Conservation (phyloP, 306 rosid genomes). For the Ziziphus jujuba region DNA sequence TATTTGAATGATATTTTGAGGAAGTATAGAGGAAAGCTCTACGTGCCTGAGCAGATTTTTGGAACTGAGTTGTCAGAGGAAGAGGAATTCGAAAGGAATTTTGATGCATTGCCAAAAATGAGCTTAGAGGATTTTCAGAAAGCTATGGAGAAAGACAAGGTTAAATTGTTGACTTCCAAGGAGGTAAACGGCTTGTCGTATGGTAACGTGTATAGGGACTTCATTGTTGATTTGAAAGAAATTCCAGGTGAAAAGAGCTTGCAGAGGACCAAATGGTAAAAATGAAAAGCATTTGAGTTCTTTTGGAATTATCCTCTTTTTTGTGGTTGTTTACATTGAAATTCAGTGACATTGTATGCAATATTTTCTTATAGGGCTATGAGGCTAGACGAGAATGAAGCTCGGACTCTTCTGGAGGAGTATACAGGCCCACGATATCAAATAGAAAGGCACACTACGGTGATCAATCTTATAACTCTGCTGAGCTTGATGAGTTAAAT, state of each 20-base stretch:
- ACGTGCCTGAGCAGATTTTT: constrained; percentile 92
- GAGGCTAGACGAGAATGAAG: constrained; percentile 52
- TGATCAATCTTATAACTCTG: constrained; percentile 40
- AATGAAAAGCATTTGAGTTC: constrained; percentile 21
- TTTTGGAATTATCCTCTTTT: constrained; percentile 11
- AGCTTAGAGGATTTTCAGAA: constrained; percentile 65
- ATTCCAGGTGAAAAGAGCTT: constrained; percentile 83
- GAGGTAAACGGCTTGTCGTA: constrained; percentile 34
- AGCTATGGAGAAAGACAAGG: constrained; percentile 60
- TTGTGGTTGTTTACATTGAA: constrained; percentile 13
- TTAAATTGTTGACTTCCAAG: constrained; percentile 66
- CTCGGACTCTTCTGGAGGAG: constrained; percentile 60
- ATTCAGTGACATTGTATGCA: constrained; percentile 6
- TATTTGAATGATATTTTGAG: constrained; percentile 77
- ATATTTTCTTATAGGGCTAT: constrained; percentile 58
- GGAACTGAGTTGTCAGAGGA: constrained; percentile 62
- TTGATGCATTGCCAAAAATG: constrained; percentile 66
- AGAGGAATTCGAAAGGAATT: constrained; percentile 56
- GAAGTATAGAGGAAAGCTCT: constrained; percentile 86
- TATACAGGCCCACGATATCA: constrained; percentile 77
- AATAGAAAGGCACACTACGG: constrained; percentile 71
- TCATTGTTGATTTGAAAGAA: constrained; percentile 75
- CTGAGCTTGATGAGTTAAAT: constrained; percentile 13
- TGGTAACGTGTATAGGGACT: constrained; percentile 43
- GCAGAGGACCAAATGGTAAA: constrained; percentile 87